phyloP scores from a whole-genome alignment of 768 basidiomycete species.

The Russula earlei region DNA sequence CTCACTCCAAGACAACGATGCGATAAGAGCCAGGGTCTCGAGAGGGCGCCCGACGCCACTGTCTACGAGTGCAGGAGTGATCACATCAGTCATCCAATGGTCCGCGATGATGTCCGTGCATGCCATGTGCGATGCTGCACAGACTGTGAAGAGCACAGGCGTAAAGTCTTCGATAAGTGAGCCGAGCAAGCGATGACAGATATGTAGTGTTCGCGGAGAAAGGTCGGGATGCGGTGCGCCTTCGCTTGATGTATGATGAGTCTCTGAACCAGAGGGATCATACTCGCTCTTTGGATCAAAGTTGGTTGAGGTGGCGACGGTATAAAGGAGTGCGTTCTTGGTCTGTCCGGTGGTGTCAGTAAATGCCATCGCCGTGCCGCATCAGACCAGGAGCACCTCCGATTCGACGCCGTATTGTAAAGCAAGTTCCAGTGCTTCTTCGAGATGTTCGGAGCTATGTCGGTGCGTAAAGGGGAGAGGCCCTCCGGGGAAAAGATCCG shows the following conservation, averaged over 20 bases:
- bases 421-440: slow-evolving; percentile 47
- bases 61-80: slow-evolving; percentile 50
- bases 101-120: slow-evolving; percentile 69
- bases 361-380: neutral
- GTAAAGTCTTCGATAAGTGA: slow-evolving; percentile 57
- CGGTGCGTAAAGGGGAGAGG: slow-evolving; percentile 34
- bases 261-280: slow-evolving; percentile 11
- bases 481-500: slow-evolving; percentile 40
- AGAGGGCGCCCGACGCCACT: slow-evolving; percentile 62
- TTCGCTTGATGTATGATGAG: slow-evolving; percentile 9
- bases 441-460: slow-evolving; percentile 28
- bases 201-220: slow-evolving; percentile 20
- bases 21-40: slow-evolving; percentile 57
- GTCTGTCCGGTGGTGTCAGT: slow-evolving; percentile 31
- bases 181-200: slow-evolving; percentile 25
- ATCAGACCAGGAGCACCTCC: slow-evolving; percentile 32
- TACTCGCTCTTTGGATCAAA: slow-evolving; percentile 36
- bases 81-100: slow-evolving; percentile 63
- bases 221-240: slow-evolving; percentile 22
- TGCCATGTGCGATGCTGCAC: slow-evolving; percentile 59
- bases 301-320: slow-evolving; percentile 48
- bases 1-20: slow-evolving; percentile 43
- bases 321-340: slow-evolving; percentile 56
- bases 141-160: slow-evolving; percentile 61
- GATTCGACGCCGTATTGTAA: slow-evolving; percentile 36